Evolutionary conservation across 1,284 basidiomycete species (phyloP).

Genomic region (Apiotrichum veenhuisii): DNA sequence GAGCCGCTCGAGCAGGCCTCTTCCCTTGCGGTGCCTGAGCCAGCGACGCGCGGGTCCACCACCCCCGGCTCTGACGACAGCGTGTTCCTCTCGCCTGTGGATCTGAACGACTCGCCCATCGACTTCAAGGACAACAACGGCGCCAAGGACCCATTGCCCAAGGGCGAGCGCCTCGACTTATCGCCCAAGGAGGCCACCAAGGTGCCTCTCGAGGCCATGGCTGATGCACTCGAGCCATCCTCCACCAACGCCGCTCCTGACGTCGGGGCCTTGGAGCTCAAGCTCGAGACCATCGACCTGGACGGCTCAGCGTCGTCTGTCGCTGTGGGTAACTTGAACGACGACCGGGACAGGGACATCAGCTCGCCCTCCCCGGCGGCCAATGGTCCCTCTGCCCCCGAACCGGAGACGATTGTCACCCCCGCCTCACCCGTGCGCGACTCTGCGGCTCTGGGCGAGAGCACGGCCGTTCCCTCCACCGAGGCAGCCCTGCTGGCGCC

Average conservation of each 20-base stretch:
- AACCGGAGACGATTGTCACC: constrained; percentile 3
- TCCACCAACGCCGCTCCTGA: background rate
- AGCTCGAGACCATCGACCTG: constrained; percentile 2
- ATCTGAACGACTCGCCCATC: background rate
- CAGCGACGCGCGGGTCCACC: background rate
- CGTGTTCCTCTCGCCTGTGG: background rate
- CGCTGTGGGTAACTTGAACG: too few species aligned
- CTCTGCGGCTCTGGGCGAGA: background rate
- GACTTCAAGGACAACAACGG: background rate
- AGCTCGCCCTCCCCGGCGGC: too few species aligned
- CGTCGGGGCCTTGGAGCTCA: background rate
- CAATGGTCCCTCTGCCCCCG: too few species aligned
- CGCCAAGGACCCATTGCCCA: background rate
- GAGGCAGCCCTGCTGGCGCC: background rate
- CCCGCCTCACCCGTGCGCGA: background rate
- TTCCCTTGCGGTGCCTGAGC: background rate
- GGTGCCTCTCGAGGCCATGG: background rate
- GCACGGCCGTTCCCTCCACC: background rate
- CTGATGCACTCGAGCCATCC: background rate
- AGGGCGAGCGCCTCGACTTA: background rate
- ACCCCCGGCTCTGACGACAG: background rate
- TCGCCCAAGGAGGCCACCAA: background rate
- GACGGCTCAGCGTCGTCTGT: background rate
- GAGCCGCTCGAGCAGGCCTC: background rate
- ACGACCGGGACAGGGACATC: too few species aligned